Conservation (phyloP, 768 basidiomycete species). For the Lanmaoa pseudosensibilis region DNA sequence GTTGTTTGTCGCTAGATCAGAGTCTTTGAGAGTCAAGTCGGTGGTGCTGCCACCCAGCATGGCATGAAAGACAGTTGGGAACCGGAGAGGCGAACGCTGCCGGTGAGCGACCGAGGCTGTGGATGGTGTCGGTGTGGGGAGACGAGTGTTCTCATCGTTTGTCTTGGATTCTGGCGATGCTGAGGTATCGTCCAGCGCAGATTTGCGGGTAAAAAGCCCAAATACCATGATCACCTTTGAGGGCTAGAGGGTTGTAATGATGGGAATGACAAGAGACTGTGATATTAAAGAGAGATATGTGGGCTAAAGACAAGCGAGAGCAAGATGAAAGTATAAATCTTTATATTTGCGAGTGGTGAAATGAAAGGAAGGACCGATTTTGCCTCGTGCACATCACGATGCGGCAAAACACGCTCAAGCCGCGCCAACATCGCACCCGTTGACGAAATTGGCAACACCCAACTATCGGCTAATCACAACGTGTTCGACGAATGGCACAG, state of each 20-base stretch:
- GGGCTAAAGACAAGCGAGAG: not conserved
- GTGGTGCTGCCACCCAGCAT: conserved; percentile 23
- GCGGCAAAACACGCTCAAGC: conserved; percentile 17
- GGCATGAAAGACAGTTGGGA: conserved; percentile 15
- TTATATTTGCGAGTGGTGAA: conserved; percentile 9
- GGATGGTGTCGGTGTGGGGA: conserved; percentile 57
- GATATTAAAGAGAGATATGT: conserved; percentile 13
- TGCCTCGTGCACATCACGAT: conserved; percentile 23
- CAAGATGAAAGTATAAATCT: conserved; percentile 1
- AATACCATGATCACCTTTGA: conserved; percentile 37
- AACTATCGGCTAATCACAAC: conserved; percentile 2
- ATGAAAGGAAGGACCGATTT: conserved; percentile 8
- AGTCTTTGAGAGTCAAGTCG: conserved; percentile 20
- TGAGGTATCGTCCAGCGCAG: conserved; percentile 7
- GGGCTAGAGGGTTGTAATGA: not conserved
- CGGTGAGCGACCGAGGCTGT: conserved; percentile 32
- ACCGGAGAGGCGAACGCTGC: conserved; percentile 23
- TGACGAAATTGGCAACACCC: conserved; percentile 2
- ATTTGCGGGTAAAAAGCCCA: conserved; percentile 41
- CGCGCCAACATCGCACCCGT: conserved; percentile 6
- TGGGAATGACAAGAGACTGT: not conserved
- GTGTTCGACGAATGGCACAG: not conserved
- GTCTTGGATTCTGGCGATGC: conserved; percentile 8
- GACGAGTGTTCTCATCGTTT: conserved; percentile 30
- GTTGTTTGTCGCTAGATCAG: conserved; percentile 9